Base-by-base conservation (phyloP, 768 basidiomycete species). In the Tremella yokohamensis region DNA sequence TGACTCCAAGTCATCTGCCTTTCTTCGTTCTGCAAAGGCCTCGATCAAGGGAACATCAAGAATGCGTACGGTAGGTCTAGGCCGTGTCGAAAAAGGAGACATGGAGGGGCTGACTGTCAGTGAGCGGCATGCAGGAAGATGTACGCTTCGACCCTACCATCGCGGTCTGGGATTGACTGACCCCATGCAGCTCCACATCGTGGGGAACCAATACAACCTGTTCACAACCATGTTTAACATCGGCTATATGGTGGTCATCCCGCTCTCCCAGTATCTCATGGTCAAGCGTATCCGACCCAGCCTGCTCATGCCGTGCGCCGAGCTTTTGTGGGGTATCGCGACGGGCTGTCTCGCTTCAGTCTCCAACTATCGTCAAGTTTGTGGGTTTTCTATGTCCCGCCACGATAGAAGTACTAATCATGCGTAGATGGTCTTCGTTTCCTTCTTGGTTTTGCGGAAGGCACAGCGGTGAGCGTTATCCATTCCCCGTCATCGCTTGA, bases 171-270 rank as follows among this genome's bases (percentile, higher is more conserved):
- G 20, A 16, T 25, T 34, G 1, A 34, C 48, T 52, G 26, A 29
- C n/a, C 38, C 44, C 11, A 26, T 26, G 18, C 39, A 57, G 56
- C 49, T 57, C 8, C 16, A 15, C 16, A 34, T 57, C 16, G 18
- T n/a, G 6, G 56, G 56, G 4, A 57, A 57, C 16, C 49, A 57
- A 24, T 42, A 22, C 25, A 57, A 57, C 38, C 25, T 39, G 11
- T 57, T 57, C 49, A 57, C 56, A 3, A 57, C 56, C 4, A 50
- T 50, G 8, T 57, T 57, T 49, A 57, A 57, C 40, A 57, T 57
- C 39, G 56, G 49, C n/a, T 57, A 57, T 25, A 37, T 57, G 18
- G 40, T 57, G 38, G 34, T 26, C 34, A 57, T 57, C 48, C 56
- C 56, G 6, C n/a, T 57, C 24, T 57, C 56, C 24, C 19, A n/a